phyloP scores from a whole-genome alignment of 1,139 yeast species.

The Pichiaceae sp. region DNA sequence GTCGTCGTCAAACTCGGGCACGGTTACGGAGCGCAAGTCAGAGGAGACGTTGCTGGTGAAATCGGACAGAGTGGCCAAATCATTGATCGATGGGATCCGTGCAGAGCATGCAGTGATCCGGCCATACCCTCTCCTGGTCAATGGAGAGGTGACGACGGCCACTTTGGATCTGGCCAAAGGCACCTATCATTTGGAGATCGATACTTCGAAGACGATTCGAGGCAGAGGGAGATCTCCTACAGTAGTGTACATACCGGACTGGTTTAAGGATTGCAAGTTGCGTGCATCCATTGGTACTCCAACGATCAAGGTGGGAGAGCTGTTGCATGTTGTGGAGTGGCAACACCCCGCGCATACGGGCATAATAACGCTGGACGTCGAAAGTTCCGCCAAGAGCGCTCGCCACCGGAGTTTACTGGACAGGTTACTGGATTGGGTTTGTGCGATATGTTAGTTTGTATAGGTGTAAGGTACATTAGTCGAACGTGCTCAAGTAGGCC shows the following conservation, averaged over 20 bases:
- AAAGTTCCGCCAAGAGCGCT: background rate
- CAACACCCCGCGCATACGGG: constrained; percentile 34
- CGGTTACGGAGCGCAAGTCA: background rate
- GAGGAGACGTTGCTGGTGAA: background rate
- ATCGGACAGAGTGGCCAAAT: background rate
- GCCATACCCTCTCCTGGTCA: constrained; percentile 58
- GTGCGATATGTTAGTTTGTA: no score
- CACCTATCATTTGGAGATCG: constrained; percentile 41
- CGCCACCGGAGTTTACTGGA: no score
- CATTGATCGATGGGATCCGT: constrained; percentile 44
- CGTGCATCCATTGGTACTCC: constrained; percentile 43
- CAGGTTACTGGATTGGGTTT: no score
- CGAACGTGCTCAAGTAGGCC: constrained; percentile 75
- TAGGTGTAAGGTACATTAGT: constrained; percentile 30
- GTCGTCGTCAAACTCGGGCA: background rate
- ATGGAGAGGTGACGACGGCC: constrained; percentile 41
- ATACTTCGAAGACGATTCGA: constrained; percentile 16
- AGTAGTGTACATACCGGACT: constrained; percentile 48
- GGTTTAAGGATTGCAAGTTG: constrained; percentile 37
- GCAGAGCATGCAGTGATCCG: constrained; percentile 65
- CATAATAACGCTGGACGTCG: constrained; percentile 14
- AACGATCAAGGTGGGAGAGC: constrained; percentile 38
- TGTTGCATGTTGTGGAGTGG: constrained; percentile 61
- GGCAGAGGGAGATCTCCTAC: constrained; percentile 31
- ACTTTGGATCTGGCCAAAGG: constrained; percentile 46